These are phyloP conservation scores for Fomitopsis schrenkii DNA, from an alignment of 1,284 basidiomycete species.

Conservation along the genomic window DNA sequence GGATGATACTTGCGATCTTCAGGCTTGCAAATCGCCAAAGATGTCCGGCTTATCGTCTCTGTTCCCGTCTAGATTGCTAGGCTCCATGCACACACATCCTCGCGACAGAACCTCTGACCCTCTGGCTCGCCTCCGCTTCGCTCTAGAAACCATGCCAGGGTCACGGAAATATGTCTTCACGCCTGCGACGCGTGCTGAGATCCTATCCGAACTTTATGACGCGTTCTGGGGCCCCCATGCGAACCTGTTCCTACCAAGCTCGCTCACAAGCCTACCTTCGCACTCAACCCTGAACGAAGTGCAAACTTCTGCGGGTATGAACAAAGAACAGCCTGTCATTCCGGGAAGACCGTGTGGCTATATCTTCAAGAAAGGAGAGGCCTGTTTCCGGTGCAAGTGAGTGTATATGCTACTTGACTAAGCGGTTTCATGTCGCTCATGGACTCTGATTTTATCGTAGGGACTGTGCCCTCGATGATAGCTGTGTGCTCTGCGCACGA, in stretches of 20 bases:
- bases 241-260: constrained; percentile 63
- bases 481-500: constrained; percentile 81
- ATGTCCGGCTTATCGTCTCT: constrained; percentile 47
- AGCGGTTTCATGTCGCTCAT: background rate
- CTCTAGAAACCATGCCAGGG: constrained; percentile 74
- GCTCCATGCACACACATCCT: constrained; percentile 40
- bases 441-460: constrained; percentile 34
- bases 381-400: constrained; percentile 90
- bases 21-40: background rate
- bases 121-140: constrained; percentile 64
- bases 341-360: constrained; percentile 70
- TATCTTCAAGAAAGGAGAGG: constrained; percentile 81
- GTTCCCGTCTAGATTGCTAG: constrained; percentile 44
- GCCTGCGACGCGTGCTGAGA: constrained; percentile 65
- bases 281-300: constrained; percentile 63
- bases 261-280: constrained; percentile 54
- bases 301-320: constrained; percentile 54
- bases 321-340: constrained; percentile 50
- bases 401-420: constrained; percentile 28
- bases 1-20: background rate
- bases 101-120: constrained; percentile 52
- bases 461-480: constrained; percentile 86
- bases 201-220: constrained; percentile 73
- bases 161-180: constrained; percentile 74
- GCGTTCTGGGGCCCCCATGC: constrained; percentile 75